Percentiles rank a stretch among this genome's conserved stretches.
Conservation (phyloP, 2,329 filamentous ascomycete species). For the Epichloe brachyelytri region DNA sequence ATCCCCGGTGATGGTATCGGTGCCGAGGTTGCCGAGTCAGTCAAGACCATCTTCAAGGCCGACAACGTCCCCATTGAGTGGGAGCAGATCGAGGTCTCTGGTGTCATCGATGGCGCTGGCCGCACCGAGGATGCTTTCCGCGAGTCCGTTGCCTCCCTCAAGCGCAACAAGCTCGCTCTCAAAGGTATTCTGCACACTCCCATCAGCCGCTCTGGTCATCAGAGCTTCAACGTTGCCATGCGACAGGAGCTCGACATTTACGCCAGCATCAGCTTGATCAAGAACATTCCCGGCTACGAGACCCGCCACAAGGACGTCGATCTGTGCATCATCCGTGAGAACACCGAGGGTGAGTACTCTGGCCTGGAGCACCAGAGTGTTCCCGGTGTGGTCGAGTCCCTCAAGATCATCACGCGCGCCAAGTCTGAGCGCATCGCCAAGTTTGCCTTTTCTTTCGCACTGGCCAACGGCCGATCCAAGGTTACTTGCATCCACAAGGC, state of each 20-base stretch:
- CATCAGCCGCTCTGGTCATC: conserved; percentile 90
- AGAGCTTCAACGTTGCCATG: conserved; percentile 98
- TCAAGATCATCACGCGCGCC: conserved; percentile 98
- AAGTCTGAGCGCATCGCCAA: conserved; percentile 99
- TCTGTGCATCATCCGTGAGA: conserved; percentile 98
- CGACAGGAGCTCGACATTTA: conserved; percentile 99
- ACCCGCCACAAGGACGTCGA: conserved; percentile 96
- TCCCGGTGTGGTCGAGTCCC: conserved; percentile 88
- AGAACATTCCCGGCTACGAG: conserved; percentile 98
- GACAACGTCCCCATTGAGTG: conserved; percentile 98
- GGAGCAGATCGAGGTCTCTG: conserved; percentile 95
- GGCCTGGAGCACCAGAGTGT: conserved; percentile 98
- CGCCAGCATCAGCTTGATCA: conserved; percentile 93
- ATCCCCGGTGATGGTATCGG: conserved; percentile 99
- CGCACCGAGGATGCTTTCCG: conserved; percentile 91
- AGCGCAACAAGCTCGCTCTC: conserved; percentile 96
- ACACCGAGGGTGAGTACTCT: conserved; percentile 99
- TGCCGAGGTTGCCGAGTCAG: conserved; percentile 91
- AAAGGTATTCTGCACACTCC: conserved; percentile 99
- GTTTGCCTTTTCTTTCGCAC: conserved; percentile 94
- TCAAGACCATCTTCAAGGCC: conserved; percentile 99
- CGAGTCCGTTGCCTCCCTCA: conserved; percentile 87
- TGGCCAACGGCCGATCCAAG: conserved; percentile 98
- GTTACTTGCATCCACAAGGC: conserved; percentile 99
- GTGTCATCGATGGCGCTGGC: conserved; percentile 66